Evolutionary conservation across 176 grass and related monocot genomes (phyloP), one percentile per base, ranked within the genome.

Genomic region (Aegilops umbellulata): DNA sequence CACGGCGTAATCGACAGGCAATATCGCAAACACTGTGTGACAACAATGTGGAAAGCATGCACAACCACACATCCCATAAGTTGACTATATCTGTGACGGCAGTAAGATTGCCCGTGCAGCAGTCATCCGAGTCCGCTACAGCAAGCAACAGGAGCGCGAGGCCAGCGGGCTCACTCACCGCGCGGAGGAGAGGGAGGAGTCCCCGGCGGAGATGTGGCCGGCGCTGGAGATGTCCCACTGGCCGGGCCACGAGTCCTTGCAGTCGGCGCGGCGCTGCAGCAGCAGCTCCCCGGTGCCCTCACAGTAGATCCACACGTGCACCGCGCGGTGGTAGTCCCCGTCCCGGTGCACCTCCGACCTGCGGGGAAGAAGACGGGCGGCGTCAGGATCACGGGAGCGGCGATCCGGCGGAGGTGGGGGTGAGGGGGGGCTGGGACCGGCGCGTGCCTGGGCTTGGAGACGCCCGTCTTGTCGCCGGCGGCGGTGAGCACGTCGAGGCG

Each of bases 231-330:
- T 92, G 65, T 98, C 96, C 96, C 96, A 98, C 83, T 75, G 86
- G 13, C 90, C 93, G 14, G 96, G 96, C 96, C 96, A 98, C 53
- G 96, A 95, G 75, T 94, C 96, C 91, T 95, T 98, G 84, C 95
- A 92, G 69, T 93, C 95, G 46, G 93, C 86, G 36, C 95, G 91
- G 69, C 86, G 89, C 88, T 98, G 95, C 34, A 98, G 74, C 44
- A 98, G 88, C 46, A 98, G 90, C 88, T 95, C 95, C 61, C 92
- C 66, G 30, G 95, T 98, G 82, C 83, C 94, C 91, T 95, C 95
- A 26, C 86, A 78, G 88, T 95, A 95, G 79, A 98, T 95, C 93
- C 93, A 98, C 39, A 94, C 88, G 81, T 98, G 92, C 57, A 98
- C 96, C 4, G 93, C 92, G 8, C 93, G 86, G 68, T 95, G 96